A percentile compares a stretch with the other conserved stretches of the same genome.
phyloP scores from a whole-genome alignment of 352 stramenopile genomes.

The Phytopythium ostracodes region DNA sequence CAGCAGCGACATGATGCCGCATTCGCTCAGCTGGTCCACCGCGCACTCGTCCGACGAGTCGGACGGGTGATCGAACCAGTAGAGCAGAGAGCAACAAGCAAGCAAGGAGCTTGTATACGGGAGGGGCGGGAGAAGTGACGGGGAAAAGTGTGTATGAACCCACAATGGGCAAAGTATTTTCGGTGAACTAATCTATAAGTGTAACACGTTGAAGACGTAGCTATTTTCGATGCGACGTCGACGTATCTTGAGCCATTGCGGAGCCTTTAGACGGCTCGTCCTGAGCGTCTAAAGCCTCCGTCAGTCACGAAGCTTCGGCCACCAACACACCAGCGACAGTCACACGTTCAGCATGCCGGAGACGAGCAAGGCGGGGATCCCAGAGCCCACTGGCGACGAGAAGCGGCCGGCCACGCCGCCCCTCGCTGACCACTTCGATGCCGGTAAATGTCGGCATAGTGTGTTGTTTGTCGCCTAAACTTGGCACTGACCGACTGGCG shows the following conservation, averaged over 20 bases:
- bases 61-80: background rate
- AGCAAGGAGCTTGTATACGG: too few species aligned
- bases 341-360: slow-evolving; percentile 4
- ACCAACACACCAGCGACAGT: background rate
- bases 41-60: slow-evolving; percentile 6
- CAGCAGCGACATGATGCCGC: background rate
- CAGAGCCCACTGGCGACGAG: background rate
- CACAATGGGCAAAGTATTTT: background rate
- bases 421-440: background rate
- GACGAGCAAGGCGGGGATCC: background rate
- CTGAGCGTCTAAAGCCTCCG: background rate
- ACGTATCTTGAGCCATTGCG: background rate
- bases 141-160: slow-evolving; percentile 5
- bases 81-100: too few species aligned
- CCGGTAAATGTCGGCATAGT: too few species aligned
- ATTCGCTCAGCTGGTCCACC: slow-evolving; percentile 7
- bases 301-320: background rate
- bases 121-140: background rate
- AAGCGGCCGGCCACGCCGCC: slow-evolving; percentile 2
- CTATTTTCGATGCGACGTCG: slow-evolving; percentile 1
- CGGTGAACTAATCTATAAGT: background rate
- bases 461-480: too few species aligned
- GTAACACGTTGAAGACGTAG: background rate
- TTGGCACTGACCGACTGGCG: too few species aligned
- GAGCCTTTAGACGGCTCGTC: too few species aligned